Evolutionary conservation across 2,329 filamentous ascomycete species (phyloP), one percentile per base, ranked within the genome.

Genomic region (Remersonia thermophila): DNA sequence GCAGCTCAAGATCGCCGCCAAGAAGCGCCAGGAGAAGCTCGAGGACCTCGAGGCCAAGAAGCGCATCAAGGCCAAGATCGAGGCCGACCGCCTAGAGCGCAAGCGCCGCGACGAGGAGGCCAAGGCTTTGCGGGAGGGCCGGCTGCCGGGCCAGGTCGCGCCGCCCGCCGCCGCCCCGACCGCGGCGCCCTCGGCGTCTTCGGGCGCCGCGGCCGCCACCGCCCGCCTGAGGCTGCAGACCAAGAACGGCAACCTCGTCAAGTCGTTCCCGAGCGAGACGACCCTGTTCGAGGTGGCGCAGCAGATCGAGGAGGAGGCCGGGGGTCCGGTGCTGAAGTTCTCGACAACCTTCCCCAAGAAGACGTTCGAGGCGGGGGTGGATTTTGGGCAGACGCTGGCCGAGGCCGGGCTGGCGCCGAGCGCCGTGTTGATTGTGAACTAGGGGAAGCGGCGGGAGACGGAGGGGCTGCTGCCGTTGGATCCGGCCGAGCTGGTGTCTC

Each of bases 211-310:
- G 34, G 72, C 75, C 4, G 74, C 79, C 36, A 85, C 94, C 55
- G 77, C 86, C 10, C 73, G 91, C 18, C 61, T 98, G 43, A 71
- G 87, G 41, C 63, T 98, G 28, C 86, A 94, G 59, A 87, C 81
- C 0, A 56, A 74, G 1, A 66, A 63, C 13, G 84, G 85, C 11
- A 87, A 82, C 42, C 65, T 95, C 36, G 77, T 80, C 62, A 96
- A 94, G 70, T 89, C 82, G 0, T 77, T 93, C 45, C 79, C 85
- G 0, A 86, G 83, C 5, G 84, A 93, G 40, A 93, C 86, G 3
- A 96, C 91, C 0, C 63, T 98, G 9, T 94, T 94, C 50, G 89
- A 98, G 61, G 78, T 98, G 34, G 86, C 83, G 1, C 76, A 87
- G 49, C 71, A 78, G 39, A 55, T 98, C 16, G 65, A 76, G 54